Evolutionary conservation across 441 rosid genomes (phyloP).

Genomic region (Jatropha multifida): DNA sequence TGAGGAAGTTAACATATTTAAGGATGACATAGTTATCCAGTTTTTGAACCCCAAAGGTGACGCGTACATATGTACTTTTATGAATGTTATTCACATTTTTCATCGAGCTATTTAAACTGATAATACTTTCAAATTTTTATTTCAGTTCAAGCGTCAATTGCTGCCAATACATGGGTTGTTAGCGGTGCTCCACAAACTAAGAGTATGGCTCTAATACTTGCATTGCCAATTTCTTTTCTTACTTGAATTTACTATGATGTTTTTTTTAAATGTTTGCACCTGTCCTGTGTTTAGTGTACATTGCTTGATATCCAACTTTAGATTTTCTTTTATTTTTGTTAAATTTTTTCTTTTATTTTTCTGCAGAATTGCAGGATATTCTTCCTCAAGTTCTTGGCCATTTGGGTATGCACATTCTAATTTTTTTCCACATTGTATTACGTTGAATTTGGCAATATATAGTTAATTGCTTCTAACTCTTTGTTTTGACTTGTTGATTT

Average conservation of each 20-base stretch:
- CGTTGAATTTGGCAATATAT: not conserved
- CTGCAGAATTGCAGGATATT: constrained; percentile 76
- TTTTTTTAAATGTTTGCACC: no score
- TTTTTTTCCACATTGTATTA: not conserved
- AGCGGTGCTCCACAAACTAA: constrained; percentile 80
- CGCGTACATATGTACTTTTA: not conserved
- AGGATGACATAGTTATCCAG: not conserved
- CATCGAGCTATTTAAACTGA: not conserved
- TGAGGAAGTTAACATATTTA: not conserved
- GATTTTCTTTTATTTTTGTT: not conserved
- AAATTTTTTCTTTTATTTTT: not conserved
- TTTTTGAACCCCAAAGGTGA: not conserved
- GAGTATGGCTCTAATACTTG: constrained; percentile 41
- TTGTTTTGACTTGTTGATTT: not conserved
- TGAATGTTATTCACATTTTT: not conserved
- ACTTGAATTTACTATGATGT: not conserved
- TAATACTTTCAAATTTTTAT: no score
- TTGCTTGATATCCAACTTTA: not conserved
- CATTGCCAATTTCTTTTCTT: not conserved
- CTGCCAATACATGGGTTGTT: constrained; percentile 31
- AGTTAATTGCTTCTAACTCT: no score
- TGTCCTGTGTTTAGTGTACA: no score
- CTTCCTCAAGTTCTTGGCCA: constrained; percentile 82
- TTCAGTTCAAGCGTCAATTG: constrained; percentile 87
- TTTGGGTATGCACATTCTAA: constrained; percentile 47